These are phyloP conservation scores for Penicillium arizonense DNA, from an alignment of 495 filamentous ascomycete species.

Conservation along the genomic window DNA sequence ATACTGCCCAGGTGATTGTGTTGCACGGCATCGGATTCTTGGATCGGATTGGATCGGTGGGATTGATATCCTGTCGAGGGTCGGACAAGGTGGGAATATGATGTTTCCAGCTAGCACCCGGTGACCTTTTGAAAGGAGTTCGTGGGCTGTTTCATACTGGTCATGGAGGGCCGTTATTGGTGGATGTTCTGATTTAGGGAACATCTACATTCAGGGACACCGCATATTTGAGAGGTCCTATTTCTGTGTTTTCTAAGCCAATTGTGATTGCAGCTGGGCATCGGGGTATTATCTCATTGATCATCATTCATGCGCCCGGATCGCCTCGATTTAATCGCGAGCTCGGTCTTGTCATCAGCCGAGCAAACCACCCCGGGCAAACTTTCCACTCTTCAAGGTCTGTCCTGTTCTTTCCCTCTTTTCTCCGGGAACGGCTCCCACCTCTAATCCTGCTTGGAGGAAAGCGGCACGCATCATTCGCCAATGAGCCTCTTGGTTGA, in stretches of 20 bases:
- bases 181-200: background rate
- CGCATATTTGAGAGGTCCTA: background rate
- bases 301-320: conserved; percentile 12
- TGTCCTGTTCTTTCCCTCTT: conserved; percentile 1
- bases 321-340: background rate
- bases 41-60: conserved; percentile 2
- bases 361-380: background rate
- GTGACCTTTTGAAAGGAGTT: background rate
- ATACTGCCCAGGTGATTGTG: background rate
- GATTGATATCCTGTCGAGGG: conserved; percentile 3
- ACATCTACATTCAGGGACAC: background rate
- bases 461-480: conserved; percentile 75
- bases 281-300: conserved; percentile 24
- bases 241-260: background rate
- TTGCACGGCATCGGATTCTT: background rate
- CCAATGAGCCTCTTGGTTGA: conserved; percentile 70
- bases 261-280: background rate
- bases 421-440: conserved; percentile 38
- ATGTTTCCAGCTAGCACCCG: conserved; percentile 1
- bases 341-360: background rate
- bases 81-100: conserved; percentile 4
- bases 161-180: background rate
- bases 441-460: conserved; percentile 69
- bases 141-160: background rate
- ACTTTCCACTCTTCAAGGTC: background rate